Conservation (phyloP, 805 yeast species). For the Candida broadrunensis region DNA sequence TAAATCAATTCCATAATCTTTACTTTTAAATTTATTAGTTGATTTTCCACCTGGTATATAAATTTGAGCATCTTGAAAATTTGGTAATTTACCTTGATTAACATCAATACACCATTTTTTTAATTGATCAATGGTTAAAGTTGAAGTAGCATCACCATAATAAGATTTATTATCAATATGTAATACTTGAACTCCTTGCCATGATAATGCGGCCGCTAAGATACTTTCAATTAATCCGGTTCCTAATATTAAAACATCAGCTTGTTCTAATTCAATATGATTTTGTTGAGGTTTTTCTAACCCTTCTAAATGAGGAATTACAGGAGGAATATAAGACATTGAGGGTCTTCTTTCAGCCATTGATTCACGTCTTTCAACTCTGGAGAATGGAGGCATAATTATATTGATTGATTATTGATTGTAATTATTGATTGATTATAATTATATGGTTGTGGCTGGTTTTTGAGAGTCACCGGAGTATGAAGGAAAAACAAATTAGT, state of each 20-base stretch:
- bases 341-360: constrained; percentile 48
- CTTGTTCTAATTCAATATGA: constrained; percentile 54
- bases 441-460: too few species aligned
- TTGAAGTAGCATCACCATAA: constrained; percentile 88
- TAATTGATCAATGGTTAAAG: constrained; percentile 82
- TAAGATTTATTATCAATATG: constrained; percentile 83
- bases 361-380: constrained; percentile 38
- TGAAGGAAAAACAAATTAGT: too few species aligned
- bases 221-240: constrained; percentile 89
- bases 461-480: too few species aligned
- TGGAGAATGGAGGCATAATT: constrained; percentile 1
- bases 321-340: constrained; percentile 38
- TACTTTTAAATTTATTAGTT: constrained; percentile 52
- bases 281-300: constrained; percentile 70
- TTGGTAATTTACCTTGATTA: constrained; percentile 43
- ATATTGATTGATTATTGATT: not conserved
- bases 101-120: constrained; percentile 78
- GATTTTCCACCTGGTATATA: constrained; percentile 65
- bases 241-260: constrained; percentile 89
- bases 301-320: constrained; percentile 73
- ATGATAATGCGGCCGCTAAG: constrained; percentile 88
- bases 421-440: not conserved
- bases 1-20: constrained; percentile 83
- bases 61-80: constrained; percentile 69
- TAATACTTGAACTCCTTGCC: constrained; percentile 96